Base-by-base conservation (phyloP, 345 rosid genomes). In the Aegle marmelos region DNA sequence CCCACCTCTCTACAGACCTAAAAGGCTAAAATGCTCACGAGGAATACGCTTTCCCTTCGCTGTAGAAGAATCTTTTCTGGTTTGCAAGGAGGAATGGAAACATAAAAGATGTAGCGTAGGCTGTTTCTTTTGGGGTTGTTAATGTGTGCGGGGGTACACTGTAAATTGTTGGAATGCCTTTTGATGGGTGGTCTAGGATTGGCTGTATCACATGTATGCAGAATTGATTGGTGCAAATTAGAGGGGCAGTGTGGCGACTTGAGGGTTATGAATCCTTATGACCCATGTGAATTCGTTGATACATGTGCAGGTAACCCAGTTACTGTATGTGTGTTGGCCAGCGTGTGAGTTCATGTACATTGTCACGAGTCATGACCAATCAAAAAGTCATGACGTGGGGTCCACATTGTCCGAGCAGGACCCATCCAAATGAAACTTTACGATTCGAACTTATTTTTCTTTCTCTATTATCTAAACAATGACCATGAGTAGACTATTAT, bases 41-140 rank as follows among this genome's bases (percentile, higher is more conserved):
- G 91, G 87, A 80, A 78, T 73, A 64, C 85, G 93, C 88, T 86
- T 83, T 80, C 59, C 60, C 80, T 77, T 82, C 83, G 87, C 86
- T 73, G 80, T 48, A 73, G 84, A 77, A 82, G 81, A 81, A 85
- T 86, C 78, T 76, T 74, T 74, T 60, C 80, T 61, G 79, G 76
- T 53, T 59, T 72, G 75, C 0, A 56, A 80, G 68, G 62, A 27
- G 56, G 53, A 22, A 67, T n/a, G 57, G 66, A 9, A 60, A 58
- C 50, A 27, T 33, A 79, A 73, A 36, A 69, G 56, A 69, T 63
- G 75, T 4, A 24, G 64, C 30, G 68, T 25, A 24, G 58, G 33
- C 31, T 67, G 61, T 25, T 25, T 68, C 71, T 56, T 30, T 68
- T 27, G 37, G 63, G 70, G 79, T 57, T 73, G 74, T 4, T 72